Conservation (phyloP, 805 yeast genomes). For the Martiniozyma abietophila region DNA sequence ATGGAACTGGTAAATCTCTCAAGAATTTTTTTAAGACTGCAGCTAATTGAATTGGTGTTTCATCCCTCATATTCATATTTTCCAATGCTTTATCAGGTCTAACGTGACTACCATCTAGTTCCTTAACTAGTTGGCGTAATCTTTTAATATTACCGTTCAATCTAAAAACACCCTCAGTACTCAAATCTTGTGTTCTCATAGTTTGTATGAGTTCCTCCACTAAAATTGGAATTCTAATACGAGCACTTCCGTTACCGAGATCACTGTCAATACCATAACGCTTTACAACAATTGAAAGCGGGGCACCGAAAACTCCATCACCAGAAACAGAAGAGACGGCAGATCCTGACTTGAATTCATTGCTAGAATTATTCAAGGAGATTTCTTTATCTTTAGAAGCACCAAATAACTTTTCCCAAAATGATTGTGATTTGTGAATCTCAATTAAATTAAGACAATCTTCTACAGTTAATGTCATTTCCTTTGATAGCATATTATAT, state of each 20-base stretch:
- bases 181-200: slow-evolving; percentile 83
- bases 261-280: slow-evolving; percentile 77
- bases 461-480: slow-evolving; percentile 23
- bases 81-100: slow-evolving; percentile 59
- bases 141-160: slow-evolving; percentile 91
- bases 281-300: slow-evolving; percentile 57
- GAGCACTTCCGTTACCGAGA: slow-evolving; percentile 73
- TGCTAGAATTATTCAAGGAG: slow-evolving; percentile 2
- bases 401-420: slow-evolving; percentile 44
- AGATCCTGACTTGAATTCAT: slow-evolving; percentile 14
- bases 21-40: slow-evolving; percentile 86
- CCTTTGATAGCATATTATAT: slow-evolving; percentile 25
- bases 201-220: slow-evolving; percentile 81
- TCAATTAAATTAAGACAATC: slow-evolving; percentile 35
- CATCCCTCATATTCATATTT: slow-evolving; percentile 42
- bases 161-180: slow-evolving; percentile 93
- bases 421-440: slow-evolving; percentile 33
- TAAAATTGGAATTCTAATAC: slow-evolving; percentile 72
- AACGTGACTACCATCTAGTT: slow-evolving; percentile 49
- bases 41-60: slow-evolving; percentile 85
- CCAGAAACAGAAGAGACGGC: slow-evolving; percentile 13
- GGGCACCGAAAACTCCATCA: slow-evolving; percentile 64
- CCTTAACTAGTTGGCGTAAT: slow-evolving; percentile 61
- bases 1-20: slow-evolving; percentile 87
- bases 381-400: slow-evolving; percentile 1